Conservation (phyloP, 2,329 filamentous ascomycete genomes). For the Raffaelea arxii region DNA sequence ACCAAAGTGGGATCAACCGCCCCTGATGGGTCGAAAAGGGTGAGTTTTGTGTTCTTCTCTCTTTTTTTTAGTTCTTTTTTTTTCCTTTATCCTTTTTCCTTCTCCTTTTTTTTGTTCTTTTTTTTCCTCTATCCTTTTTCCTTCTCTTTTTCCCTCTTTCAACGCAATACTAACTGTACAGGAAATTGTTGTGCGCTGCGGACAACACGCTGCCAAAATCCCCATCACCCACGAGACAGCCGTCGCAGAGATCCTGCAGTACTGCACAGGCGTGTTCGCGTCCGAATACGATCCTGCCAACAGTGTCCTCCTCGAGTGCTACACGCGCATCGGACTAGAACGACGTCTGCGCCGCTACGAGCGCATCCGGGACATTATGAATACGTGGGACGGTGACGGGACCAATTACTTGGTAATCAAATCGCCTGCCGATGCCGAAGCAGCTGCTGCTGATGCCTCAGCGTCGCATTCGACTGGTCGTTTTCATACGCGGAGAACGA, state of each 20-base stretch:
- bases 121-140: too few relatives aligned
- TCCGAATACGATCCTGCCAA: constrained; percentile 53
- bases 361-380: constrained; percentile 75
- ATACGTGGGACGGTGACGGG: constrained; percentile 79
- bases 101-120: too few relatives aligned
- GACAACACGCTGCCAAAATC: constrained; percentile 59
- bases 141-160: too few relatives aligned
- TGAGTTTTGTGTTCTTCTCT: background rate
- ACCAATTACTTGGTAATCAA: constrained; percentile 67
- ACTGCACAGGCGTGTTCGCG: constrained; percentile 51
- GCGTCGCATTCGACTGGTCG: background rate
- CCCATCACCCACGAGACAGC: constrained; percentile 67
- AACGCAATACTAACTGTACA: constrained; percentile 1
- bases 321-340: constrained; percentile 65
- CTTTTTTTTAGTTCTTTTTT: too few relatives aligned
- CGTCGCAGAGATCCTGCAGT: constrained; percentile 60
- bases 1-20: too few relatives aligned
- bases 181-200: constrained; percentile 47
- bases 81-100: too few relatives aligned
- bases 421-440: constrained; percentile 31
- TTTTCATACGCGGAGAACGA: background rate
- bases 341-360: constrained; percentile 80
- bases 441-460: background rate
- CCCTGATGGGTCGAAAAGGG: background rate
- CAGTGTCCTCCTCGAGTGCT: constrained; percentile 70